Evolutionary conservation across 2,329 filamentous ascomycete species (phyloP), one percentile per base, ranked within the genome.

Genomic region (Aschersonia sp.): DNA sequence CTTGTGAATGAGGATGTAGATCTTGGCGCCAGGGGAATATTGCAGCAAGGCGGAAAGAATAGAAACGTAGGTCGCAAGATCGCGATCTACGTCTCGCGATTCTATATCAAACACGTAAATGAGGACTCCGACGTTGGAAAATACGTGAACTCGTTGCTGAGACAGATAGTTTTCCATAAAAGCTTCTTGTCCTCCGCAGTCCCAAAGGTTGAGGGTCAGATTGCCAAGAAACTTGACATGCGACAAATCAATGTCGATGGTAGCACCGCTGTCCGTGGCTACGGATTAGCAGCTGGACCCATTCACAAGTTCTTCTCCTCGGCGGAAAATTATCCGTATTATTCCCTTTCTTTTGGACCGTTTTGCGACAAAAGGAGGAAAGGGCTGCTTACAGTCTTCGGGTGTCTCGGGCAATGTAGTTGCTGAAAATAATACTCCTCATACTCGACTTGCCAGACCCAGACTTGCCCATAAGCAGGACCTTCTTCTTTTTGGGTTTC

Each of bases 81-180:
- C 92, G 57, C 88, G 84, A 52, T 92, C 86, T 58, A 95, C 88
- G 64, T 97, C 92, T 61, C 89, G 84, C 20, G 87, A 94, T 65
- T 97, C 92, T 55, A 97, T 94, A 64, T 98, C 92, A 68, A 98
- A 98, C 65, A 98, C 92, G 71, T 98, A 98, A 66, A 98, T 97
- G 50, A 98, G 78, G 46, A 97, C 92, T 46, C 89, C 91, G 52
- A 96, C 92, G 63, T 92, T 91, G 60, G 84, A 88, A 70, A 98
- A 98, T 65, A 98, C 91, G 67, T 97, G 92, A 48, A 88, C 83
- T 51, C 92, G 86, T 69, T 97, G 92, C 59, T 94, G 87, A 12
- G 86, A 89, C 52, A 98, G 83, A 70, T 97, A 98, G 65, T 94
- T 96, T 62, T 97, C 92, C 75, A 95, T 95, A 63, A 98, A 98